A percentile compares a stretch with the other conserved stretches of the same genome.
These are phyloP conservation scores for Xylariales sp. DNA, from an alignment of 2,329 filamentous ascomycete species.

Conservation along the genomic window DNA sequence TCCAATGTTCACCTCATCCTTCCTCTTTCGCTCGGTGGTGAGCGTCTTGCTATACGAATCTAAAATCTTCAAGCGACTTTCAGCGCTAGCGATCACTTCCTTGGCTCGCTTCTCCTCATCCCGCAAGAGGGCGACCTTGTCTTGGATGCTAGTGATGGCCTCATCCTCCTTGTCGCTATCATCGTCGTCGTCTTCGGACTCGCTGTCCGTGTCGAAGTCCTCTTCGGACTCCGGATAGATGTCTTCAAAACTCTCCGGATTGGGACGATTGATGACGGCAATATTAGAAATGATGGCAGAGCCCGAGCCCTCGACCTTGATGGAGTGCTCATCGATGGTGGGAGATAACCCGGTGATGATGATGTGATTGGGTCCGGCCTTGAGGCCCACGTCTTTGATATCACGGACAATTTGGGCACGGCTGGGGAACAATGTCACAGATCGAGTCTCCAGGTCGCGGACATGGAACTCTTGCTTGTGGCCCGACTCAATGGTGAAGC, in stretches of 20 bases:
- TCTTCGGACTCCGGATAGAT: constrained; percentile 44
- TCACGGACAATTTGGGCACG: constrained; percentile 58
- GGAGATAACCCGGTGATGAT: constrained; percentile 50
- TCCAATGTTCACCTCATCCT: constrained; percentile 25
- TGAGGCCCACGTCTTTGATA: constrained; percentile 48
- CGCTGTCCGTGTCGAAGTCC: constrained; percentile 18
- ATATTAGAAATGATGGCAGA: constrained; percentile 58
- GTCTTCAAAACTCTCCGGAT: constrained; percentile 50
- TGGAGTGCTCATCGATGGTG: constrained; percentile 48
- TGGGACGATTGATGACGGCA: constrained; percentile 52
- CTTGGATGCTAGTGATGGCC: constrained; percentile 24
- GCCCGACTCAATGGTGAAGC: constrained; percentile 4
- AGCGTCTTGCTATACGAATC: constrained; percentile 33
- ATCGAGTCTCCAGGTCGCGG: constrained; percentile 52
- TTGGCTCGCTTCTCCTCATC: constrained; percentile 23
- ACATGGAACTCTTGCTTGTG: constrained; percentile 42
- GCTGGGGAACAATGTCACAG: constrained; percentile 59
- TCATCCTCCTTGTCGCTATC: constrained; percentile 18
- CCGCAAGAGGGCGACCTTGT: constrained; percentile 23
- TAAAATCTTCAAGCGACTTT: constrained; percentile 35
- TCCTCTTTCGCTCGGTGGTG: constrained; percentile 22
- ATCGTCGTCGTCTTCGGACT: constrained; percentile 20
- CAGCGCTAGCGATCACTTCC: constrained; percentile 28
- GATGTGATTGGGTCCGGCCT: constrained; percentile 53
- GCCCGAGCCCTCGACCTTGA: constrained; percentile 58